These are phyloP conservation scores for Dalechampia spathulata DNA, from an alignment of 441 rosid genomes.

Conservation along the genomic window DNA sequence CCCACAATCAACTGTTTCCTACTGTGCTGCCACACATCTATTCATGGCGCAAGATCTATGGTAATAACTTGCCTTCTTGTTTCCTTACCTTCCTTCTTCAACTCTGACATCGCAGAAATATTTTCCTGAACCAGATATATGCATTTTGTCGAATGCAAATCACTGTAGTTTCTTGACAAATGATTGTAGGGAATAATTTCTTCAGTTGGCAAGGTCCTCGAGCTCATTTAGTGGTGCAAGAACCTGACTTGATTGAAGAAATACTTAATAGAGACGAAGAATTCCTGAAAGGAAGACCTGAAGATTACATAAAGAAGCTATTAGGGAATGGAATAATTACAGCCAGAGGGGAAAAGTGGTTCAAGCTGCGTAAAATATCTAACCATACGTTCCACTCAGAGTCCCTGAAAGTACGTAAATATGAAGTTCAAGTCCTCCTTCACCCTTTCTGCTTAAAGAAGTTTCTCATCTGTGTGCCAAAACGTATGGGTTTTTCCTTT, in stretches of 20 bases:
- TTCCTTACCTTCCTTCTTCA: neutral
- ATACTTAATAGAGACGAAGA: conserved; percentile 1
- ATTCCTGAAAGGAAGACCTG: neutral
- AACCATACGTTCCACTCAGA: conserved; percentile 13
- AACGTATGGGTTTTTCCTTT: neutral
- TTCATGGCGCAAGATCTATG: conserved; percentile 15
- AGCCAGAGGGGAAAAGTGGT: conserved; percentile 6
- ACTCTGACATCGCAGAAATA: too few species aligned
- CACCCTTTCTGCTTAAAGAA: neutral
- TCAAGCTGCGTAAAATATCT: conserved; percentile 5
- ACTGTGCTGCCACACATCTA: conserved; percentile 24
- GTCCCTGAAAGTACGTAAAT: conserved; percentile 14
- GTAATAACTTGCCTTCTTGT: neutral
- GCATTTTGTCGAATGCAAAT: neutral
- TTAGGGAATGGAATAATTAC: conserved; percentile 9
- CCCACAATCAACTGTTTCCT: conserved; percentile 16
- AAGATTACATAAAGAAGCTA: neutral
- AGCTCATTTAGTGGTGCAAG: conserved; percentile 9
- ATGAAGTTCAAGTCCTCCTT: neutral
- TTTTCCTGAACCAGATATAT: too few species aligned
- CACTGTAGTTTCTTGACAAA: neutral
- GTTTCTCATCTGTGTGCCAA: neutral
- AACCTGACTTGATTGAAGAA: conserved; percentile 6
- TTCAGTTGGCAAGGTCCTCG: conserved; percentile 10
- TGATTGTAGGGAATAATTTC: conserved; percentile 1